Evolutionary conservation across 345 rosid species (phyloP), one percentile per base, ranked within the genome.

Genomic region (Citrus hindsii): DNA sequence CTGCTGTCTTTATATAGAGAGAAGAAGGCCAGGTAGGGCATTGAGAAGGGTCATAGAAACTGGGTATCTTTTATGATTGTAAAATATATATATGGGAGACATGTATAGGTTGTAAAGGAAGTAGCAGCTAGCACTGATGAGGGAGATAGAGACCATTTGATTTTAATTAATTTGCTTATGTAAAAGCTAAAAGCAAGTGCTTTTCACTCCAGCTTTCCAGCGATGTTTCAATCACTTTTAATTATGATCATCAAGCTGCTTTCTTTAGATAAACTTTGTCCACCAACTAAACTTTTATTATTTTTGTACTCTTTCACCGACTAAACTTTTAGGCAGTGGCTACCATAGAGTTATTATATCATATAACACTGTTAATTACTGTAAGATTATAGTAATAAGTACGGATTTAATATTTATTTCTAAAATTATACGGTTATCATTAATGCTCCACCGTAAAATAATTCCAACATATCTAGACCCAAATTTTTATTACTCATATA

Each of bases 371-470:
- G 37, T 6, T 35, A 35, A 35, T 35, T 35, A 35, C 5, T 35
- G 1, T 35, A 1, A 35, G 0, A 35, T 35, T 35, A 35, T 35
- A 35, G 0, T 35, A 35, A 35, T 35, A 1, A 35, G 0, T 35
- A 35, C 0, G 0, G 0, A 35, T 35, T 35, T 35, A 35, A 35
- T 35, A 6, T 35, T 35, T 35, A 35, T 35, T 0, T 35, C 0
- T 35, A 35, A 35, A 35, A 35, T 35, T 35, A 1, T 5, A 35
- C 37, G 1, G 1, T 35, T 35, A 35, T 35, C 7, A 5, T 6
- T 35, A 35, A 35, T 35, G 0, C 0, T 35, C 37, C 0, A 5
- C 7, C 0, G 37, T 0, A 0, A 35, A 35, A 35, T 35, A 35
- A 35, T 35, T 35, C 1, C 0, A 35, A 35, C 37, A 35, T 35